Conservation (phyloP, 163 green algal species). For the Scenedesmus sp. region DNA sequence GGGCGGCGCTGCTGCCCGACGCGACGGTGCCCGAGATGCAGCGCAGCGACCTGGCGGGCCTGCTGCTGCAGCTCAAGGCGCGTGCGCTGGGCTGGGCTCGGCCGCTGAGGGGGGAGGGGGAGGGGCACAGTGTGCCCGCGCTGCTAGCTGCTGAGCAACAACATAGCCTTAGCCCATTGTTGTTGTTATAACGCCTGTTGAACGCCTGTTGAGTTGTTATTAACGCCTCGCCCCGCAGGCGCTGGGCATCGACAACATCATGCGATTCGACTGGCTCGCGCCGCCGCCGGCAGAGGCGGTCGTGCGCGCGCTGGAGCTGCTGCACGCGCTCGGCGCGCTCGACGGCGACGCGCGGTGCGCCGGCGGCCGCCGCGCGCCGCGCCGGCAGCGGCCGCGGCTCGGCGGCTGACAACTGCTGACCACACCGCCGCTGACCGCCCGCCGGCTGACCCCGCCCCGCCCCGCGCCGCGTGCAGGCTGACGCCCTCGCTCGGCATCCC, state of each 20-base stretch:
- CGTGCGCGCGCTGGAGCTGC: slow-evolving; percentile 90
- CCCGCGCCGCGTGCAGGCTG: slow-evolving; percentile 62
- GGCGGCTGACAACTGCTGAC: too few species aligned
- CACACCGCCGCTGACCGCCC: too few species aligned
- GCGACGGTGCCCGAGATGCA: slow-evolving; percentile 92
- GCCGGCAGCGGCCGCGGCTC: too few species aligned
- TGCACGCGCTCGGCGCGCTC: slow-evolving; percentile 91
- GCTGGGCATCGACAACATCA: slow-evolving; percentile 89
- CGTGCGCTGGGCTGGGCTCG: too few species aligned
- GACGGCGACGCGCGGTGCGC: slow-evolving; percentile 74
- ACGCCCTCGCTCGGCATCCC: slow-evolving; percentile 73
- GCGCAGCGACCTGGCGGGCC: slow-evolving; percentile 77
- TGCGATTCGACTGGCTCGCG: slow-evolving; percentile 86
- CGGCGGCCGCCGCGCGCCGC: too few species aligned
- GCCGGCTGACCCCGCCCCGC: neutral
- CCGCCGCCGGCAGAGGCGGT: slow-evolving; percentile 87
- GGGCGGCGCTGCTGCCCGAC: slow-evolving; percentile 55
- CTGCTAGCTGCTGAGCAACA: too few species aligned
- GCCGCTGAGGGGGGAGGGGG: too few species aligned
- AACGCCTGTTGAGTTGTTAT: neutral
- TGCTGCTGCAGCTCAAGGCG: slow-evolving; percentile 79
- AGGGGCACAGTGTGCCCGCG: too few species aligned
- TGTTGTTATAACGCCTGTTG: too few species aligned
- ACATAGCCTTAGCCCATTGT: too few species aligned
- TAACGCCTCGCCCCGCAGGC: slow-evolving; percentile 53